Base-by-base conservation (phyloP, 1,284 basidiomycete genomes). In the Ustilago bromivora region DNA sequence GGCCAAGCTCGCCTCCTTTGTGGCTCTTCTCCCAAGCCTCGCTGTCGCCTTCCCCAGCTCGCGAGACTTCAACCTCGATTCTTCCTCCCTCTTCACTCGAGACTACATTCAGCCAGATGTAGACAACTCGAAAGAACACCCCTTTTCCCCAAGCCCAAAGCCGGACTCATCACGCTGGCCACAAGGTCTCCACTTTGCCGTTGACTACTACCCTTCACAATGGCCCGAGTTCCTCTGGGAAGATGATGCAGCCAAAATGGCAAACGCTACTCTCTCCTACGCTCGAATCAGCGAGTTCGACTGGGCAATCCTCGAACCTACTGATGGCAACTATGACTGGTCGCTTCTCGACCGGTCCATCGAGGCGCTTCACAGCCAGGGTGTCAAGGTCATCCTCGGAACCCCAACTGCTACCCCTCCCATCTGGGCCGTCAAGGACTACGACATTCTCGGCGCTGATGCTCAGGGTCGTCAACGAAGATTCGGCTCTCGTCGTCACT, bases 61-160 rank as follows among this genome's bases (percentile, higher is more conserved):
- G 31, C 55, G 59, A 35, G 72, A 70, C 53, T 66, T 66, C n/a
- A 36, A 63, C 34, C 64, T 95, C 82, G 96, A 99, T 78, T 89
- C 98, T 1, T 98, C 95, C 85, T 93, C 98, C 67, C 89, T 99
- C 9, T 91, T 98, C 55, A 95, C 95, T 1, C 98, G 96, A 79
- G 96, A 99, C 86, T 98, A 98, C 87, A 91, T 98, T 34, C 95
- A 96, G 79, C 95, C 95, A 1, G 69, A 67, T 49, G 47, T 69
- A 5, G 69, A 76, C 61, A 57, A 60, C 43, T 59, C 57, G 28
- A 56, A 54, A 38, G 32, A 58, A 4, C 58, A 61, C 43, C 43
- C 65, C 11, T 72, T 65, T 31, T 49, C 57, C 10, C 43, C 47
- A 8, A 68, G 52, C 34, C 41, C 9, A 12, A 36, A 57, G 36